Conservation (phyloP, 2,329 filamentous ascomycete species). For the Rosellinia necatrix region DNA sequence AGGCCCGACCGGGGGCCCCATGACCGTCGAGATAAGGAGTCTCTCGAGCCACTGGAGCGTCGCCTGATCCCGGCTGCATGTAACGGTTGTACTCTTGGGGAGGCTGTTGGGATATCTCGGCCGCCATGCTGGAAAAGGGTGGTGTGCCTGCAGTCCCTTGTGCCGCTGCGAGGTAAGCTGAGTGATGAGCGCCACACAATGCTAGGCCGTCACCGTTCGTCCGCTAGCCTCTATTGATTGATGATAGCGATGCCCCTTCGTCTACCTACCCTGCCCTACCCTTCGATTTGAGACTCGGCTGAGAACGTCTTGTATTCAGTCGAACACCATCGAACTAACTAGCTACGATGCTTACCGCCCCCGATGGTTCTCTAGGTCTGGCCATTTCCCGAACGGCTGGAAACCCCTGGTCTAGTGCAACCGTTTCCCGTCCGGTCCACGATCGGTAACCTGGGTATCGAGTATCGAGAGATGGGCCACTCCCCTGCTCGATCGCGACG, state of each 20-base stretch:
- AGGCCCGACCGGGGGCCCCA: slow-evolving; percentile 3
- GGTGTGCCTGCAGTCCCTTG: neutral
- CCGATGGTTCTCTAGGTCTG: neutral
- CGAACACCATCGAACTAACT: too few species aligned
- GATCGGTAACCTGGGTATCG: neutral
- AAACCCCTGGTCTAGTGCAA: slow-evolving; percentile 8
- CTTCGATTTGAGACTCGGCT: neutral
- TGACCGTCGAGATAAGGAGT: slow-evolving; percentile 4
- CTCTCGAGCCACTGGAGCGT: slow-evolving; percentile 11
- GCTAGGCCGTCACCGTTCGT: too few species aligned
- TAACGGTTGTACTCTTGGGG: slow-evolving; percentile 22
- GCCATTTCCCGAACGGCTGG: slow-evolving; percentile 15
- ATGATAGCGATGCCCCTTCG: neutral
- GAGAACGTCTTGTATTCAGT: neutral
- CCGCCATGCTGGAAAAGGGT: slow-evolving; percentile 1
- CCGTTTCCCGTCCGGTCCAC: neutral
- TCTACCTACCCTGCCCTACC: neutral
- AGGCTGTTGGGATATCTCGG: slow-evolving; percentile 15
- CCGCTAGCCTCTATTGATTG: too few species aligned
- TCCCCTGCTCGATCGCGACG: slow-evolving; percentile 10
- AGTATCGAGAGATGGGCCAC: too few species aligned
- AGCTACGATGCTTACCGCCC: too few species aligned
- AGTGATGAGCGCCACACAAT: slow-evolving; percentile 18
- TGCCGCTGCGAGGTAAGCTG: slow-evolving; percentile 20
- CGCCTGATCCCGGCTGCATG: slow-evolving; percentile 1